Percentiles rank a stretch among this genome's conserved stretches.
Evolutionary conservation across 441 rosid genomes (phyloP).

Genomic region (Populus hybrid): DNA sequence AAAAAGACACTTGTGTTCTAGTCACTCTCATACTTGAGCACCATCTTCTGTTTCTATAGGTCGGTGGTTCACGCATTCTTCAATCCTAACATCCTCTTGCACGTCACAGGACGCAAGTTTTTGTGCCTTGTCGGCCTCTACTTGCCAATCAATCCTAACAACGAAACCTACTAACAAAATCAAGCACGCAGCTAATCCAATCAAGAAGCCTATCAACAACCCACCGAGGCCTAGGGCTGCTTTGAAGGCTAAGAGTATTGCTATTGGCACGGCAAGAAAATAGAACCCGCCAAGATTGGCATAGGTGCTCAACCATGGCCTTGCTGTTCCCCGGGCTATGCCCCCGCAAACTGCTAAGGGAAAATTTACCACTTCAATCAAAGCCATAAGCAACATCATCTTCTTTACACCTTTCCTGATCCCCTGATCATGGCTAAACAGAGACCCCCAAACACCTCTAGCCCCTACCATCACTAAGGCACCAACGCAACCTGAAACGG

Average conservation of each 20-base stretch:
- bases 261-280: slow-evolving; percentile 63
- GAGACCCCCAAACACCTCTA: slow-evolving; percentile 65
- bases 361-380: slow-evolving; percentile 60
- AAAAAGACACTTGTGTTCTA: slow-evolving; percentile 2
- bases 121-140: slow-evolving; percentile 69
- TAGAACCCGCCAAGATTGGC: slow-evolving; percentile 76
- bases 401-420: slow-evolving; percentile 52
- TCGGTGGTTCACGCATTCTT: slow-evolving; percentile 16
- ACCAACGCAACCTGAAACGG: slow-evolving; percentile 47
- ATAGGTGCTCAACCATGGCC: slow-evolving; percentile 63
- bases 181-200: slow-evolving; percentile 48
- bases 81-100: slow-evolving; percentile 22
- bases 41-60: background rate
- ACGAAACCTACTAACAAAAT: slow-evolving; percentile 38
- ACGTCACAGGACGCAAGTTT: slow-evolving; percentile 31
- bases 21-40: slow-evolving; percentile 7
- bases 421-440: slow-evolving; percentile 55
- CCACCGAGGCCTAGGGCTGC: slow-evolving; percentile 55
- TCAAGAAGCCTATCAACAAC: slow-evolving; percentile 57
- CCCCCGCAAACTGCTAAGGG: slow-evolving; percentile 73
- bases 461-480: slow-evolving; percentile 47
- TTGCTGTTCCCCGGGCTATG: slow-evolving; percentile 66
- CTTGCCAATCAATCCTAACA: slow-evolving; percentile 54
- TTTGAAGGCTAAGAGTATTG: slow-evolving; percentile 54
- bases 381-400: slow-evolving; percentile 64